Evolutionary conservation across 805 yeast species (phyloP).

Genomic region (Starmerella gropengiesseri): DNA sequence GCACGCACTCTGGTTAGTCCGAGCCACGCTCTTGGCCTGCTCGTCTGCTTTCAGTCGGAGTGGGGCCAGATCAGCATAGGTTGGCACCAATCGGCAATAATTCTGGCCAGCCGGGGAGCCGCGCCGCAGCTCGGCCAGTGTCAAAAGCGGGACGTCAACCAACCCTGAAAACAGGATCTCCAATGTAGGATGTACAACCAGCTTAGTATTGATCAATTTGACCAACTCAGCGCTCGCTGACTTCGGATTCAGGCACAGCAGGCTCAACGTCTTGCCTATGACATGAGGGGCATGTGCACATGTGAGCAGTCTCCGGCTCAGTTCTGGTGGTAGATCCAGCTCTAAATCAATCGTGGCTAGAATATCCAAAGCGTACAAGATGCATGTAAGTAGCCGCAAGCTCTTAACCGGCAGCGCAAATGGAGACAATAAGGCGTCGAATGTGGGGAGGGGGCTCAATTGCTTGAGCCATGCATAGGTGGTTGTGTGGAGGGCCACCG

Average conservation of each 20-base stretch:
- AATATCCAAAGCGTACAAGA: constrained; percentile 16
- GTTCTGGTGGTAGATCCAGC: constrained; percentile 11
- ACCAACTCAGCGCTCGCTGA: constrained; percentile 1
- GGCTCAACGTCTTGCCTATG: constrained; percentile 7
- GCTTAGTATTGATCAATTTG: constrained; percentile 4
- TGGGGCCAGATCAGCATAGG: background rate
- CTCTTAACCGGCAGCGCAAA: background rate
- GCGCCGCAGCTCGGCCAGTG: constrained; percentile 5
- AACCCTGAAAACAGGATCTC: constrained; percentile 21
- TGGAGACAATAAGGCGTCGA: constrained; percentile 4
- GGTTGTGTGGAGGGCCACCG: constrained; percentile 1
- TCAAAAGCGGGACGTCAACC: constrained; percentile 6
- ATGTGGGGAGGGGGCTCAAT: constrained; percentile 12
- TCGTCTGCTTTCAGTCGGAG: background rate
- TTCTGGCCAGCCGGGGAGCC: background rate
- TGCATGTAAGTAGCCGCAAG: constrained; percentile 6
- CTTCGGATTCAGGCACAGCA: constrained; percentile 12
- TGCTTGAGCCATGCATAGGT: constrained; percentile 4
- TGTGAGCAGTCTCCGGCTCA: constrained; percentile 11
- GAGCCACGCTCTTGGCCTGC: background rate
- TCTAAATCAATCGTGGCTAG: constrained; percentile 9
- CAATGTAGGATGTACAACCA: constrained; percentile 1
- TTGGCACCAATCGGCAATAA: constrained; percentile 3
- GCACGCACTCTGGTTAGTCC: constrained; percentile 2
- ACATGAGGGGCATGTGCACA: constrained; percentile 12